Percentiles rank a stretch among this genome's conserved stretches.
phyloP scores from a whole-genome alignment of 768 basidiomycete species.

The Galerina marginata region DNA sequence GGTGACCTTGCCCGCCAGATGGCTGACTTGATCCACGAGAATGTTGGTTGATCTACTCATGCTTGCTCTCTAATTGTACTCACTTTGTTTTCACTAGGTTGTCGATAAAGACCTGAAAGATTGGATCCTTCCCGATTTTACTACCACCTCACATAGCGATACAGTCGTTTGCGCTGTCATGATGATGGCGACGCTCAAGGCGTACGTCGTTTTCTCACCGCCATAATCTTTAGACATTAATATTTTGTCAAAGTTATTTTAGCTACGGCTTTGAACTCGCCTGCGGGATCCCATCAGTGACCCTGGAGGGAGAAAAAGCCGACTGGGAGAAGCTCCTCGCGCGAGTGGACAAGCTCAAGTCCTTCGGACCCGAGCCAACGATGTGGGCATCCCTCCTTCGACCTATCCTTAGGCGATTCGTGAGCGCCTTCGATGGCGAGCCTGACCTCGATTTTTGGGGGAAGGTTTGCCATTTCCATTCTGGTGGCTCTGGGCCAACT shows the following conservation, averaged over 20 bases:
- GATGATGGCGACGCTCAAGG: constrained; percentile 25
- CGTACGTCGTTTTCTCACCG: constrained; percentile 11
- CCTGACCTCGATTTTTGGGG: constrained; percentile 16
- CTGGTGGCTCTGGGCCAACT: constrained; percentile 13
- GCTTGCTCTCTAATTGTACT: constrained; percentile 9
- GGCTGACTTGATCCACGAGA: constrained; percentile 27
- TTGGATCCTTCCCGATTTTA: constrained; percentile 24
- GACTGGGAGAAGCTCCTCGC: constrained; percentile 27
- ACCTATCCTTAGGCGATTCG: constrained; percentile 25
- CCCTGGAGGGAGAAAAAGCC: constrained; percentile 24
- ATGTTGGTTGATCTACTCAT: constrained; percentile 20
- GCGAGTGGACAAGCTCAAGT: constrained; percentile 23
- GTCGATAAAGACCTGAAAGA: constrained; percentile 20
- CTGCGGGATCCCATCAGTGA: constrained; percentile 32
- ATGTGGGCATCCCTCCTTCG: constrained; percentile 27
- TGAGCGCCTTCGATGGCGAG: constrained; percentile 23
- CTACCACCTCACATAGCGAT: constrained; percentile 19
- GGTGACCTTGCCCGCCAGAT: constrained; percentile 33
- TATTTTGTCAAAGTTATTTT: constrained; percentile 23
- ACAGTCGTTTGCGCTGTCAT: constrained; percentile 19
- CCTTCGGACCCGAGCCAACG: constrained; percentile 26
- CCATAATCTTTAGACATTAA: background rate
- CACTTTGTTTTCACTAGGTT: constrained; percentile 11
- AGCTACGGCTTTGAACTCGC: constrained; percentile 7
- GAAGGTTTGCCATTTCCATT: constrained; percentile 11